Base-by-base conservation (phyloP, 768 basidiomycete species). In the Neoboletus magnificus region DNA sequence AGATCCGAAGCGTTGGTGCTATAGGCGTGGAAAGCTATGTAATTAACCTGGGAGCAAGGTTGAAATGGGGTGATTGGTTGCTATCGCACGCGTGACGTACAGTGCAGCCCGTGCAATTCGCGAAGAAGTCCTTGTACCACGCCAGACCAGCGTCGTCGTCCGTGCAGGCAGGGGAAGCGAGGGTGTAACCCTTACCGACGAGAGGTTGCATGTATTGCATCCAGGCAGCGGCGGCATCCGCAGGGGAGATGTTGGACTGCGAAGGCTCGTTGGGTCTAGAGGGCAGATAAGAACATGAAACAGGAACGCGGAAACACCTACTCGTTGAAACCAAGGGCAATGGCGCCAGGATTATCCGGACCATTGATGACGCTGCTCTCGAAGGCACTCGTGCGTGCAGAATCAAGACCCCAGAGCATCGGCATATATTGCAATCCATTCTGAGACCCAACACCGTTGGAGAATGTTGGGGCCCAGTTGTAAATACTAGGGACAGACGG, bases 241-340 rank as follows among this genome's bases (percentile, higher is more conserved):
- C 4, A 5, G 89, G 79, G 35, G 53, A 47, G 68, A 93, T 75
- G 74, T 87, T 79, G 54, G 85, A 76, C 70, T 95, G 88, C 1
- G 72, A 72, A 0, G 52, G 3, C 56, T 86, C 76, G 58, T 95
- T 84, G 27, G 90, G 90, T 68, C 93, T 94, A 18, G 20, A 25
- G 12, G 32, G 27, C 18, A 5, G 20, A 16, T 71, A 40, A 54
- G 46, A 23, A 20, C 8, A 33, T 22, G 29, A 7, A 15, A 57
- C 50, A 20, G 57, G 48, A 49, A 30, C 7, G 7, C 5, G 3
- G 16, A 5, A 48, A 41, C 22, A 58, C 84, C 12, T 55, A 92
- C 93, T 93, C 93, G 64, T 96, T 97, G 66, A 79, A 71, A 50
- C 84, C 87, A 22, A 88, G 60, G 39, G 77, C 81, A 50, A 64